Evolutionary conservation across 169 alveolate genomes (phyloP).

Genomic region (Plasmodium reichenowi): DNA sequence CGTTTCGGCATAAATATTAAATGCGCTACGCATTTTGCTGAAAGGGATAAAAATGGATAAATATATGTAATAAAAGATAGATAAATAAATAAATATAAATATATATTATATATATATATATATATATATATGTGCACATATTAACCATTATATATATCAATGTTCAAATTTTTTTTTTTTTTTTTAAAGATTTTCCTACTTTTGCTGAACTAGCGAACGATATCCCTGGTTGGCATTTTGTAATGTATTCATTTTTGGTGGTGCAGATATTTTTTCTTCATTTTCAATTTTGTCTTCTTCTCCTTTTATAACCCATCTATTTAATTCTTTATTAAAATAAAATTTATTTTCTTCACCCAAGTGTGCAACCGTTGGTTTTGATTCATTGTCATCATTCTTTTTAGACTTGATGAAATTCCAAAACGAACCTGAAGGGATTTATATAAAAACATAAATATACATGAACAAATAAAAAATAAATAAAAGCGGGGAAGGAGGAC

Average conservation of each 20-base stretch:
- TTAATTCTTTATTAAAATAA: constrained; percentile 88
- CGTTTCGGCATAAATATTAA: constrained; percentile 81
- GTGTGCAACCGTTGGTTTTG: constrained; percentile 75
- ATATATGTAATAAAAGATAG: neutral
- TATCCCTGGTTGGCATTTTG: constrained; percentile 37
- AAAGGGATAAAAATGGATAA: neutral
- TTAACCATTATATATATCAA: no score
- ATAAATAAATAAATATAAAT: neutral
- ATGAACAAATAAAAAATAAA: no score
- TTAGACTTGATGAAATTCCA: constrained; percentile 70
- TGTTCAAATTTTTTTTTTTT: no score
- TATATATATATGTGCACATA: no score
- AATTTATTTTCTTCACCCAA: constrained; percentile 91
- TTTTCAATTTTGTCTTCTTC: constrained; percentile 85
- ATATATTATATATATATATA: neutral
- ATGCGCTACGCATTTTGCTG: constrained; percentile 80
- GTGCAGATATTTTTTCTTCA: constrained; percentile 44
- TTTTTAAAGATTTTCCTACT: constrained; percentile 2
- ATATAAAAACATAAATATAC: no score
- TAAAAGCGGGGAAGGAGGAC: neutral
- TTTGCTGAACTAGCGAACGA: constrained; percentile 65
- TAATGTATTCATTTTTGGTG: constrained; percentile 66
- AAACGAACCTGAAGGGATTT: constrained; percentile 29
- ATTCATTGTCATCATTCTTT: constrained; percentile 57
- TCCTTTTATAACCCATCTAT: constrained; percentile 91